Base-by-base conservation (phyloP, 345 rosid species). In the Aurinia saxatilis region DNA sequence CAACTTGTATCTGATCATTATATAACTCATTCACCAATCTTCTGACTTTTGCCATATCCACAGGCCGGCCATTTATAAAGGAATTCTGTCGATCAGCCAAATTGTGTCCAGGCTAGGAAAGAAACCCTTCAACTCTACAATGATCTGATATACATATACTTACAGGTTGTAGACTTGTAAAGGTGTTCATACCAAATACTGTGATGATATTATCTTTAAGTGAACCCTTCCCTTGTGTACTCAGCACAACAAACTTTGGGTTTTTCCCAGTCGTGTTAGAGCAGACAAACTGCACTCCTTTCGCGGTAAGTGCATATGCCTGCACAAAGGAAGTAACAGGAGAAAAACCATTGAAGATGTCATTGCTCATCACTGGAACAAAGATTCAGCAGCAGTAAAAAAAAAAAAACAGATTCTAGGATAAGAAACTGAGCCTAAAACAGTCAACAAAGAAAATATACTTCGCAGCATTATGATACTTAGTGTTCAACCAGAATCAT, bases 81-180 rank as follows among this genome's bases (percentile, higher is more conserved):
- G n/a, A n/a, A n/a, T n/a, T n/a, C n/a, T n/a, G 99, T 44, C 91
- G 87, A 75, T 93, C 96, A 45, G 96, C 96, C 86, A 90, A 73
- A 73, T 80, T 90, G 73, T 97, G 90, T 29, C 99, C 97, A 60
- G 84, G n/a, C n/a, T n/a, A n/a, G n/a, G n/a, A n/a, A n/a, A n/a
- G n/a, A n/a, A n/a, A n/a, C n/a, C n/a, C n/a, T n/a, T n/a, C n/a
- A n/a, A n/a, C n/a, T n/a, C 25, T 72, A 23, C 96, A 91, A 71
- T 84, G 95, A 95, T 80, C 89, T 48, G 97, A 81, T 73, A 84
- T 71, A 74, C 62, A 41, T 39, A 90, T 69, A 65, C 51, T 70
- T 57, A 87, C 73, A 34, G 96, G 85, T 77, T 87, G 81, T 55
- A 93, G 75, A 78, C 96, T 84, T 78, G 74, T 82, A 73, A 87